Evolutionary conservation across 805 yeast species (phyloP).

Genomic region (Metschnikowia corniflorae): DNA sequence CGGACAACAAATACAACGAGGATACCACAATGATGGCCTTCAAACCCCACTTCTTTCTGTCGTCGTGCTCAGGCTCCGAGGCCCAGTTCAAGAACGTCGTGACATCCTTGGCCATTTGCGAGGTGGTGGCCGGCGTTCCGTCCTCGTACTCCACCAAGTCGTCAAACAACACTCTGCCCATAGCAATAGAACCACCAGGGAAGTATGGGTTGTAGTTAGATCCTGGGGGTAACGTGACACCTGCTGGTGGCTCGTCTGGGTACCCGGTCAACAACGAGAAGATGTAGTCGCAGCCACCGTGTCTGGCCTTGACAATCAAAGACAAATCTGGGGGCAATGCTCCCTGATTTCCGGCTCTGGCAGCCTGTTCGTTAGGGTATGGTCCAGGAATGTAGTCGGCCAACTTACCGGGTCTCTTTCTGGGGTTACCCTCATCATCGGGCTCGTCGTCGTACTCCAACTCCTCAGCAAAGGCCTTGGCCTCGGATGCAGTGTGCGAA

Average conservation of each 20-base stretch:
- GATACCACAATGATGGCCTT: constrained; percentile 83
- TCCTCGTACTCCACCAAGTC: constrained; percentile 98
- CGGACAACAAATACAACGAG: constrained; percentile 72
- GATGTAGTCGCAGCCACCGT: constrained; percentile 95
- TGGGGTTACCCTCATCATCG: constrained; percentile 94
- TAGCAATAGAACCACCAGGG: constrained; percentile 99
- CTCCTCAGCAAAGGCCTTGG: constrained; percentile 90
- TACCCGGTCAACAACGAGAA: constrained; percentile 95
- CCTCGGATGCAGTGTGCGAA: constrained; percentile 87
- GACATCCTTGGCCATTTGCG: constrained; percentile 99
- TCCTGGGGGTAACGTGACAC: constrained; percentile 89
- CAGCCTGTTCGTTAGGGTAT: constrained; percentile 97
- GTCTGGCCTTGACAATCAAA: constrained; percentile 96
- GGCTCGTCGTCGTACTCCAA: constrained; percentile 97
- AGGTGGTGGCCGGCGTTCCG: constrained; percentile 97
- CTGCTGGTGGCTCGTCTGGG: constrained; percentile 99
- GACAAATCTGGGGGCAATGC: constrained; percentile 98
- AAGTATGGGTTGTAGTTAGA: constrained; percentile 98
- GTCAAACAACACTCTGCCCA: constrained; percentile 97
- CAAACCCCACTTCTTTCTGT: constrained; percentile 93
- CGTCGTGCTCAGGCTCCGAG: constrained; percentile 97
- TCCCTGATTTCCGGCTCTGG: constrained; percentile 99
- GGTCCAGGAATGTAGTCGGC: constrained; percentile 95
- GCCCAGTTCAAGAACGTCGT: constrained; percentile 96
- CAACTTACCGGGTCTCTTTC: constrained; percentile 96